Evolutionary conservation across 768 basidiomycete genomes (phyloP), one percentile per base, ranked within the genome.

Genomic region (Amanita molliuscula): DNA sequence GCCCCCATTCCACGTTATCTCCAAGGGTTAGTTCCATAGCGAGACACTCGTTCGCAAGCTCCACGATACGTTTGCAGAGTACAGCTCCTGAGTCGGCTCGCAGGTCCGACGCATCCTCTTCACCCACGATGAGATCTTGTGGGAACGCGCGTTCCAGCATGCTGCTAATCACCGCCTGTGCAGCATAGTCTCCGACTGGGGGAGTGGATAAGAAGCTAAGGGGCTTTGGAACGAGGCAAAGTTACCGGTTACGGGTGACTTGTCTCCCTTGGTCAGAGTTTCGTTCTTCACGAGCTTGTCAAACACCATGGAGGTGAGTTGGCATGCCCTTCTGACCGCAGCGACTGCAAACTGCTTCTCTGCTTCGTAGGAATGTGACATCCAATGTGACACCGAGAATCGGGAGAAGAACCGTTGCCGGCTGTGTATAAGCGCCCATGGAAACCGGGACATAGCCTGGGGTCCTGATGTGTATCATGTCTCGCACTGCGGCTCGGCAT

Each of bases 111-210:
- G 95, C 84, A 62, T 96, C 91, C 65, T 99, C 95, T 65, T 99
- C 96, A 28, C 94, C 96, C 34, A 98, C 84, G 60, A 98, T 89
- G 7, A 78, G 78, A 65, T 97, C 93, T 0, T 73, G 57, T 0
- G 94, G 95, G 66, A 96, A 98, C 0, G 83, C 80, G 10, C 70
- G 69, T 13, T 66, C 62, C 31, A 99, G 77, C 60, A 97, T 84
- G 6, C 83, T 74, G 53, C 85, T 86, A 58, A 99, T 82, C 36
- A 98, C 79, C 0, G 94, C 90, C 61, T 99, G 96, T 0, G 94
- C 89, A 3, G 94, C 78, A 64, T 84, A 93, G 66, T 98, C 96
- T 33, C 87, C 96, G 18, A 96, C 93, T 94, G 56, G 9, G 33
- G 1, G 16, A 45, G 51, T 48, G 20, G 50, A 23, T 35, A 47